Conservation (phyloP, 129 eudicot species). For the Mikania micrantha region DNA sequence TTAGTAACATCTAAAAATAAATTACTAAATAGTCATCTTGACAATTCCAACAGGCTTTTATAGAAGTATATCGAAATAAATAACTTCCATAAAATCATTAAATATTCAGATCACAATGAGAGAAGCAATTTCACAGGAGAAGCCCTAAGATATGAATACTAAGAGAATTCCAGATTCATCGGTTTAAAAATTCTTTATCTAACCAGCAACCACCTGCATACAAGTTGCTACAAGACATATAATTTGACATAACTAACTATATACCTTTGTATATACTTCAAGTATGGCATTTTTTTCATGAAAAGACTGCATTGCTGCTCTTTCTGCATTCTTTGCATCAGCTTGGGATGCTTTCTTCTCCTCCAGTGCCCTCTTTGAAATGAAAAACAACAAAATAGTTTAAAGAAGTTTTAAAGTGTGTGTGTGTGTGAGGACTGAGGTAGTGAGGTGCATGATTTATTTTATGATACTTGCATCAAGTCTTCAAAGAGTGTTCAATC, state of each 20-base stretch:
- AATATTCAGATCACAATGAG: not conserved
- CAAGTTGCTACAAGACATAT: not conserved
- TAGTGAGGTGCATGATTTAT: no score
- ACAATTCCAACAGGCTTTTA: not conserved
- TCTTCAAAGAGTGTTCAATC: not conserved
- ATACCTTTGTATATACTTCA: conserved; percentile 82
- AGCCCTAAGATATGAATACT: not conserved
- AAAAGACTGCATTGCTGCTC: conserved; percentile 57
- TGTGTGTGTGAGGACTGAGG: not conserved
- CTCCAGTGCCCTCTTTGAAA: conserved; percentile 64
- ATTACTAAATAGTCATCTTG: not conserved
- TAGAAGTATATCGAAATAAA: not conserved
- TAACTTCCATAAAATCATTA: not conserved
- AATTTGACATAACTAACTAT: not conserved
- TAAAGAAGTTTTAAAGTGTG: not conserved
- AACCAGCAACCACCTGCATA: not conserved
- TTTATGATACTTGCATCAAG: conserved; percentile 8
- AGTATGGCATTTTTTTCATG: conserved; percentile 61
- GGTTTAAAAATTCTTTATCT: not conserved
- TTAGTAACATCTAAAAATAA: not conserved
- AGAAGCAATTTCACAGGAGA: not conserved
- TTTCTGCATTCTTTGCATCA: conserved; percentile 80
- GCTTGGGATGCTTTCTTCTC: conserved; percentile 52
- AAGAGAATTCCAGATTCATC: not conserved
- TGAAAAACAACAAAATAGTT: conserved; percentile 10